Evolutionary conservation across 306 rosid species (phyloP).

Genomic region (Vigna angularis): DNA sequence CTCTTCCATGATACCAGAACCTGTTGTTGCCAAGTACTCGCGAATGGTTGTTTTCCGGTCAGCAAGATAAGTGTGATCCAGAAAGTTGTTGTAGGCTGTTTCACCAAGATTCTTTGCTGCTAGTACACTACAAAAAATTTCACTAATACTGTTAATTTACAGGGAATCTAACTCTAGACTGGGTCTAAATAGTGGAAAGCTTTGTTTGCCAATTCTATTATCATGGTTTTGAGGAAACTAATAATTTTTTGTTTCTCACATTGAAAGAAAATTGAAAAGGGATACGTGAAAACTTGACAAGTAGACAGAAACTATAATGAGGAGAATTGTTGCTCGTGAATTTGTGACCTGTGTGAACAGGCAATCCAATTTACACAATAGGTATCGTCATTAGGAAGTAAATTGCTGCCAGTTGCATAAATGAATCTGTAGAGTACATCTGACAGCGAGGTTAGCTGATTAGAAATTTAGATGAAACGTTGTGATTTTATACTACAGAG

Average conservation of each 20-base stretch:
- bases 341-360: neutral
- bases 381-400: no score
- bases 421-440: no score
- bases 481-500: neutral
- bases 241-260: slow-evolving; percentile 6
- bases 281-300: neutral
- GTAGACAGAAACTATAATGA: slow-evolving; percentile 14
- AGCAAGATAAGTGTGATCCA: slow-evolving; percentile 92
- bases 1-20: slow-evolving; percentile 94
- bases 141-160: slow-evolving; percentile 18
- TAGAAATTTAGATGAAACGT: slow-evolving; percentile 13
- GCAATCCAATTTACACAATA: no score
- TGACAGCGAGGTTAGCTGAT: no score
- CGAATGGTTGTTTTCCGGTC: slow-evolving; percentile 90
- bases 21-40: slow-evolving; percentile 68
- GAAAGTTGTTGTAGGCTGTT: slow-evolving; percentile 72
- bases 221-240: neutral
- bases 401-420: no score
- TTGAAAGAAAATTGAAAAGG: slow-evolving; percentile 31
- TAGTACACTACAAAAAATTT: slow-evolving; percentile 64
- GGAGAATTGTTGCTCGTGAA: slow-evolving; percentile 16
- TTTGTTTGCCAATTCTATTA: neutral
- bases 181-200: slow-evolving; percentile 20
- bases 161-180: slow-evolving; percentile 25
- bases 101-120: slow-evolving; percentile 83